These are phyloP conservation scores for Penicillium alfredii DNA, from an alignment of 495 filamentous ascomycete genomes.

Conservation along the genomic window DNA sequence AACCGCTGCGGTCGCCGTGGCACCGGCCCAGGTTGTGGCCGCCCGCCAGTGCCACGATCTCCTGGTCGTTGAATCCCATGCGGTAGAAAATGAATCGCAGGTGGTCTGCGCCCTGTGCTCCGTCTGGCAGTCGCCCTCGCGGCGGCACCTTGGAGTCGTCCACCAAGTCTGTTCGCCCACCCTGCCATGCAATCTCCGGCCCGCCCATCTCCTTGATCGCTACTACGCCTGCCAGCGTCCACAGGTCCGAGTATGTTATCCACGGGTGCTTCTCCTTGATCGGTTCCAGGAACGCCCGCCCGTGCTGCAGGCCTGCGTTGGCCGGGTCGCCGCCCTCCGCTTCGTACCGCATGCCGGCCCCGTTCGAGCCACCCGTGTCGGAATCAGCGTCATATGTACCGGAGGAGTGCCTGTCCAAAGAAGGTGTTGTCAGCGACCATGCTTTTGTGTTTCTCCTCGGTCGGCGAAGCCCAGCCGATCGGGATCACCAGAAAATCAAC, in stretches of 20 bases:
- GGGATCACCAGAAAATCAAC: slow-evolving; percentile 7
- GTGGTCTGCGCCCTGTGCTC: slow-evolving; percentile 52
- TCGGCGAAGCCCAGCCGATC: slow-evolving; percentile 8
- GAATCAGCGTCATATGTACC: slow-evolving; percentile 54
- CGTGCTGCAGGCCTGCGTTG: slow-evolving; percentile 58
- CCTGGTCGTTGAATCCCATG: slow-evolving; percentile 61
- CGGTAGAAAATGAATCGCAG: slow-evolving; percentile 53
- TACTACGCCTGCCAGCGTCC: slow-evolving; percentile 55
- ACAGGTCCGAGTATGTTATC: slow-evolving; percentile 60
- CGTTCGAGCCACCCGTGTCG: slow-evolving; percentile 57
- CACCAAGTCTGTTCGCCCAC: slow-evolving; percentile 53
- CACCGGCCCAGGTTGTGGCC: slow-evolving; percentile 58
- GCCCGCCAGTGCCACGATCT: slow-evolving; percentile 57
- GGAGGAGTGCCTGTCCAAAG: slow-evolving; percentile 50
- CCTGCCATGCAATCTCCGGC: slow-evolving; percentile 47
- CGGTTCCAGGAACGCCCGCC: slow-evolving; percentile 56
- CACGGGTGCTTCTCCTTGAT: slow-evolving; percentile 52
- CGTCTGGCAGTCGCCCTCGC: slow-evolving; percentile 53
- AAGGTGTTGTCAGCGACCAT: slow-evolving; percentile 10
- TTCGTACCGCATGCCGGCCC: slow-evolving; percentile 61
- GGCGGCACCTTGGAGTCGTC: slow-evolving; percentile 53
- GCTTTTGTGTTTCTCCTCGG: slow-evolving; percentile 3
- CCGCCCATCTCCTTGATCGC: slow-evolving; percentile 55
- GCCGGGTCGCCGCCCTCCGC: slow-evolving; percentile 57
- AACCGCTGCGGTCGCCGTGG: slow-evolving; percentile 54